Evolutionary conservation across 768 basidiomycete species (phyloP).

Genomic region (Lactifluus piperatus): DNA sequence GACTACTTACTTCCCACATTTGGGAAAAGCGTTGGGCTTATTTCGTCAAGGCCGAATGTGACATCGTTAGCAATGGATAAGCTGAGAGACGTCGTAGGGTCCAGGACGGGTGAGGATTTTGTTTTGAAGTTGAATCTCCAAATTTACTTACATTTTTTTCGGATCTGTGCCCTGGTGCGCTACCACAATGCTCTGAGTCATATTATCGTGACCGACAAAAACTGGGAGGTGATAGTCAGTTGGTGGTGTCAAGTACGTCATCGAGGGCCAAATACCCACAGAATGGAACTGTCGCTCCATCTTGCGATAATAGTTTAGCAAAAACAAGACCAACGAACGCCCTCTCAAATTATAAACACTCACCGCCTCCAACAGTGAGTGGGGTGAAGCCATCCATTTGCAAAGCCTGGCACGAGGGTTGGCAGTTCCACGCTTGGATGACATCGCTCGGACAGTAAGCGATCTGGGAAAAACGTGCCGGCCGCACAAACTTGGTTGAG

Average conservation of each 20-base stretch:
- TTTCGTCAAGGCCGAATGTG: conserved; percentile 24
- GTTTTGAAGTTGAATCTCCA: no score
- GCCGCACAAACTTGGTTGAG: conserved; percentile 20
- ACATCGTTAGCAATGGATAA: conserved; percentile 32
- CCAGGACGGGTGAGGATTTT: background rate
- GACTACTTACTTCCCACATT: conserved; percentile 15
- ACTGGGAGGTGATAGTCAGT: conserved; percentile 19
- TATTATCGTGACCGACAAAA: conserved; percentile 32
- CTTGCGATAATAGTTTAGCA: conserved; percentile 11
- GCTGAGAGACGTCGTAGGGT: conserved; percentile 14
- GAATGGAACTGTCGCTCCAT: conserved; percentile 26
- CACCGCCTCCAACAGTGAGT: conserved; percentile 30
- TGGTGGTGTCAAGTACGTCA: background rate
- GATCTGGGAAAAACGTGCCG: conserved; percentile 31
- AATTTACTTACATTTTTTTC: conserved; percentile 24
- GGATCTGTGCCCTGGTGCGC: conserved; percentile 36
- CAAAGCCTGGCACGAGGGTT: conserved; percentile 2
- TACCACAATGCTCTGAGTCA: conserved; percentile 30
- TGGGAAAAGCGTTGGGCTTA: conserved; percentile 30
- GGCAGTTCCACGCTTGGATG: conserved; percentile 20
- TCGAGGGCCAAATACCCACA: conserved; percentile 21
- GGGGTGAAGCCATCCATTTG: conserved; percentile 22
- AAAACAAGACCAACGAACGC: background rate
- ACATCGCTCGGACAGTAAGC: conserved; percentile 31
- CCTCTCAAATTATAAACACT: conserved; percentile 7